phyloP scores from a whole-genome alignment of 768 basidiomycete genomes.

The Podaxis sp. region DNA sequence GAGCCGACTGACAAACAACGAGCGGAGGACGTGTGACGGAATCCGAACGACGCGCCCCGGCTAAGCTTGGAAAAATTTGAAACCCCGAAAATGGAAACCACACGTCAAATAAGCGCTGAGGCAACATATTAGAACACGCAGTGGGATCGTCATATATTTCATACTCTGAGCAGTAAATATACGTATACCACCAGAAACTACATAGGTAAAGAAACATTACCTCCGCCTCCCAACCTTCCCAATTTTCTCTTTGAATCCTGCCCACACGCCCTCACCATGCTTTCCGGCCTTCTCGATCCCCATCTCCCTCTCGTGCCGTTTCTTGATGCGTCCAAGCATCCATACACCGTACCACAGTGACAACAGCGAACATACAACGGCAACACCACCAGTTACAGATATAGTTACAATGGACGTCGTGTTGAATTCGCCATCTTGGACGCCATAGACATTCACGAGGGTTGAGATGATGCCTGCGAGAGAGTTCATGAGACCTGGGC shows the following conservation, averaged over 20 bases:
- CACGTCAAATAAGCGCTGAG: not conserved
- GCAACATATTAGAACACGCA: not conserved
- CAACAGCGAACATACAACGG: slow-evolving; percentile 42
- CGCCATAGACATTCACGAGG: slow-evolving; percentile 48
- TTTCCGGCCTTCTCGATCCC: slow-evolving; percentile 43
- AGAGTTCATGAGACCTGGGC: slow-evolving; percentile 59
- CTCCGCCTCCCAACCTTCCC: not conserved
- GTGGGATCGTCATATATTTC: too few relatives aligned
- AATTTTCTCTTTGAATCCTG: slow-evolving; percentile 20
- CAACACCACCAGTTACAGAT: slow-evolving; percentile 41
- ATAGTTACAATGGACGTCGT: slow-evolving; percentile 45
- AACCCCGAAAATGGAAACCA: slow-evolving; percentile 1
- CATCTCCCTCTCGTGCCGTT: slow-evolving; percentile 39
- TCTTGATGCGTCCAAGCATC: slow-evolving; percentile 42
- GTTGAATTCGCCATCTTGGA: slow-evolving; percentile 45
- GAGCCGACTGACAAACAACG: not conserved
- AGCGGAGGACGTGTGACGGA: not conserved
- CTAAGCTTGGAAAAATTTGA: slow-evolving; percentile 8
- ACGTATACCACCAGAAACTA: not conserved
- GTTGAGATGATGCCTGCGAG: slow-evolving; percentile 57
- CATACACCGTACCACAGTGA: slow-evolving; percentile 43
- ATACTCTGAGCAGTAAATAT: not conserved
- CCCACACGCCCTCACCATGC: slow-evolving; percentile 42
- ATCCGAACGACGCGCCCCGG: not conserved
- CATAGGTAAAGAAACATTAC: not conserved